A percentile compares a stretch with the other conserved stretches of the same genome.
Conservation (phyloP, 306 rosid species). For the Vicia sativa region DNA sequence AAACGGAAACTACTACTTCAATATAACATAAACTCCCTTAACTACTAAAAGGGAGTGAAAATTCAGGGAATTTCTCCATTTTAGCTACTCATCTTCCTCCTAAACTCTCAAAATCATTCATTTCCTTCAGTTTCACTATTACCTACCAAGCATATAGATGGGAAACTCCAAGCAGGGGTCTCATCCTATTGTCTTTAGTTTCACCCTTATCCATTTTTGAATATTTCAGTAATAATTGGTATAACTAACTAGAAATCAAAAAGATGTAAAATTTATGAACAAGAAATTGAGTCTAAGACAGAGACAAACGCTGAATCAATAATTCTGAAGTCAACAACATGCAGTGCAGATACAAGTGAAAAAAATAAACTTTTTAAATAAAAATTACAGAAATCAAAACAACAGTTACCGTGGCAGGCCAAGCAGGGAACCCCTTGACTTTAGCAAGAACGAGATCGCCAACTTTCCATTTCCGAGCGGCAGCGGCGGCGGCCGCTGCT, state of each 20-base stretch:
- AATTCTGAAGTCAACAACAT: conserved; percentile 36
- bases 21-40: neutral
- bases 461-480: conserved; percentile 86
- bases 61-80: too few species aligned
- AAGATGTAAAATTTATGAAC: neutral
- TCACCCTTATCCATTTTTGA: conserved; percentile 8
- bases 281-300: conserved; percentile 2
- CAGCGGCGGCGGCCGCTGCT: conserved; percentile 83
- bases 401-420: conserved; percentile 88
- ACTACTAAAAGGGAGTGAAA: neutral
- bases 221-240: neutral
- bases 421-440: conserved; percentile 94
- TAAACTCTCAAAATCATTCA: too few species aligned
- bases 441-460: conserved; percentile 99
- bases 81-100: too few species aligned
- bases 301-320: conserved; percentile 16
- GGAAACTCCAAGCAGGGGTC: conserved; percentile 16
- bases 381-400: neutral
- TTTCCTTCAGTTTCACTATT: neutral
- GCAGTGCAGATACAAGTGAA: conserved; percentile 25
- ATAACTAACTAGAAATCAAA: neutral
- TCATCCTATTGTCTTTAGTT: conserved; percentile 12
- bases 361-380: neutral
- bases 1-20: neutral
- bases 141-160: neutral